Conservation (phyloP, 139 green algal species). For the Coelastrella sp. region DNA sequence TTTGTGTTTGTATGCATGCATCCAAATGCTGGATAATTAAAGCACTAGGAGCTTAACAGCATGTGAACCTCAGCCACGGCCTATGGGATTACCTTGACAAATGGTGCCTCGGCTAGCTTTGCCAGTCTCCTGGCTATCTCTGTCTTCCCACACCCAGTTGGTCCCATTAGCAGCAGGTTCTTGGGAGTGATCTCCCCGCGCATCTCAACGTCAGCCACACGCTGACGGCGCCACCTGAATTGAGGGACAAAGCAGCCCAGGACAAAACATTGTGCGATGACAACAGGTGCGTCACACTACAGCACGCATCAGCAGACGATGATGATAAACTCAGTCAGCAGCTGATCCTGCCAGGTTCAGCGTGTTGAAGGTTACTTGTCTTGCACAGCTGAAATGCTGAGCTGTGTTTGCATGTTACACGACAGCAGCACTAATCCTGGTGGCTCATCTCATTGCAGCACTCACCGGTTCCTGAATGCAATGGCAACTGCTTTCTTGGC, state of each 20-base stretch:
- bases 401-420: background rate
- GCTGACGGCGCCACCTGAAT: constrained; percentile 92
- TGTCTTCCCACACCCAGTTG: constrained; percentile 96
- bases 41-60: background rate
- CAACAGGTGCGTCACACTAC: too few relatives aligned
- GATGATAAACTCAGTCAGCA: too few relatives aligned
- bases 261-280: too few relatives aligned
- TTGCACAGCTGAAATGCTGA: too few relatives aligned
- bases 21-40: too few relatives aligned
- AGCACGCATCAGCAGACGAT: too few relatives aligned
- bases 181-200: constrained; percentile 95
- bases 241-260: too few relatives aligned
- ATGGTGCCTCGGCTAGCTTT: constrained; percentile 94
- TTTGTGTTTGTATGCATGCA: too few relatives aligned
- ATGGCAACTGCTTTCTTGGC: constrained; percentile 96
- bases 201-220: constrained; percentile 64
- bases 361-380: too few relatives aligned
- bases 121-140: constrained; percentile 95
- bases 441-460: background rate
- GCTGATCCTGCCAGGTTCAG: too few relatives aligned
- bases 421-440: background rate
- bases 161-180: constrained; percentile 95
- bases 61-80: background rate
- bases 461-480: constrained; percentile 75
- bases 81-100: constrained; percentile 90